phyloP scores from a whole-genome alignment of 345 rosid species.

The Crucihimalaya himalaica region DNA sequence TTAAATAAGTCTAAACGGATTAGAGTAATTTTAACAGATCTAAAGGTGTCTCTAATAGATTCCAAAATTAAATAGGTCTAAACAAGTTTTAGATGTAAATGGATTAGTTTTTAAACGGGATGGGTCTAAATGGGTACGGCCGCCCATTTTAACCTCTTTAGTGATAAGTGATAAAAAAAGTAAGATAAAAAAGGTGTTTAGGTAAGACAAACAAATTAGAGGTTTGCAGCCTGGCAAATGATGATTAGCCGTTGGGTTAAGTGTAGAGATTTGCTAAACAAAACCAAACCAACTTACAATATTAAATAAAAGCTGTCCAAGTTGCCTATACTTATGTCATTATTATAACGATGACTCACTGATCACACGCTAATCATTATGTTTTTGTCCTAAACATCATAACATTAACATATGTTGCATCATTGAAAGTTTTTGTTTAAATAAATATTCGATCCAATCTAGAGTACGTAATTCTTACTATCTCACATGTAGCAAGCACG shows the following conservation, averaged over 20 bases:
- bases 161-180: neutral
- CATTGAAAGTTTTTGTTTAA: neutral
- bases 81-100: too few relatives aligned
- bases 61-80: too few relatives aligned
- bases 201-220: slow-evolving; percentile 9
- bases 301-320: slow-evolving; percentile 6
- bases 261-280: slow-evolving; percentile 11
- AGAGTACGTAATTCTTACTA: neutral
- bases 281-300: slow-evolving; percentile 24
- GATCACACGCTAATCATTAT: slow-evolving; percentile 19
- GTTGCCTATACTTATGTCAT: slow-evolving; percentile 21
- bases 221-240: slow-evolving; percentile 25
- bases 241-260: slow-evolving; percentile 34
- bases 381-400: slow-evolving; percentile 16
- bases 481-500: neutral
- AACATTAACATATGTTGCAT: slow-evolving; percentile 26
- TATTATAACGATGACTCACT: slow-evolving; percentile 14
- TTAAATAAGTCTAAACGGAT: too few relatives aligned
- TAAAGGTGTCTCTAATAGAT: too few relatives aligned
- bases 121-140: too few relatives aligned
- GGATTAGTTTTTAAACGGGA: too few relatives aligned
- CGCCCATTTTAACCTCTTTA: too few relatives aligned
- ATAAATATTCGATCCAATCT: neutral
- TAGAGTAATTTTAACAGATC: too few relatives aligned
- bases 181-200: neutral